These are phyloP conservation scores for Cylindrotheca fusiformis DNA, from an alignment of 108 stramenopile species.

Conservation along the genomic window DNA sequence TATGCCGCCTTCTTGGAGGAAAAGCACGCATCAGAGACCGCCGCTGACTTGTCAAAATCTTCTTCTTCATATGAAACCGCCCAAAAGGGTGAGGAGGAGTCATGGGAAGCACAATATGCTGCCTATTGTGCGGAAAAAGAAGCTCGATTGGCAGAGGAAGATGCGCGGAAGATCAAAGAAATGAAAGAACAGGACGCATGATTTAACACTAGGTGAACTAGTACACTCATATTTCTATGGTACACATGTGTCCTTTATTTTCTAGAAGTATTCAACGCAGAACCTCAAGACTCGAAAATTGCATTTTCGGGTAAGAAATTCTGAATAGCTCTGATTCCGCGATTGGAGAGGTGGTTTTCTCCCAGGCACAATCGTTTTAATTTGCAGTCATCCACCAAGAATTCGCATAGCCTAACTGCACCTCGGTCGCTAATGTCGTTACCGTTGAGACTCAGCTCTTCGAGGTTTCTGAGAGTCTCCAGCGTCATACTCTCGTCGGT, in stretches of 20 bases:
- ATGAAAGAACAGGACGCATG: background rate
- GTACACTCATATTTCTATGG: background rate
- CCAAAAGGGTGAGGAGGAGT: constrained; percentile 14
- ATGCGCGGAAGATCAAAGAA: constrained; percentile 1
- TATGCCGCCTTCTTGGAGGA: constrained; percentile 43
- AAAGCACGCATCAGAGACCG: constrained; percentile 13
- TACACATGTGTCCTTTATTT: background rate
- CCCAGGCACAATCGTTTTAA: constrained; percentile 25
- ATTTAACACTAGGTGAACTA: too few species aligned
- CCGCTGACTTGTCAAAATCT: background rate
- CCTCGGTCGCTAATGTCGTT: too few species aligned
- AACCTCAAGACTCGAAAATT: constrained; percentile 14
- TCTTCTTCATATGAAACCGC: background rate
- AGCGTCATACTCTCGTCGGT: constrained; percentile 18
- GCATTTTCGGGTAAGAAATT: constrained; percentile 10
- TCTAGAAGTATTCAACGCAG: background rate
- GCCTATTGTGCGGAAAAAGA: constrained; percentile 49
- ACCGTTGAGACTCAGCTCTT: constrained; percentile 29
- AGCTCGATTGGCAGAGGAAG: constrained; percentile 17
- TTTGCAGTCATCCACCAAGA: constrained; percentile 16
- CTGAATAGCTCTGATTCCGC: constrained; percentile 15
- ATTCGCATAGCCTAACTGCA: constrained; percentile 26
- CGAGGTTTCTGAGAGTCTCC: background rate
- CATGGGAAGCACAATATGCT: constrained; percentile 62
- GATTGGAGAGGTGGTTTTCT: constrained; percentile 18